A percentile compares a stretch with the other conserved stretches of the same genome.
These are phyloP conservation scores for Aspergillus sp. DNA, from an alignment of 2,329 filamentous ascomycete genomes.

Conservation along the genomic window DNA sequence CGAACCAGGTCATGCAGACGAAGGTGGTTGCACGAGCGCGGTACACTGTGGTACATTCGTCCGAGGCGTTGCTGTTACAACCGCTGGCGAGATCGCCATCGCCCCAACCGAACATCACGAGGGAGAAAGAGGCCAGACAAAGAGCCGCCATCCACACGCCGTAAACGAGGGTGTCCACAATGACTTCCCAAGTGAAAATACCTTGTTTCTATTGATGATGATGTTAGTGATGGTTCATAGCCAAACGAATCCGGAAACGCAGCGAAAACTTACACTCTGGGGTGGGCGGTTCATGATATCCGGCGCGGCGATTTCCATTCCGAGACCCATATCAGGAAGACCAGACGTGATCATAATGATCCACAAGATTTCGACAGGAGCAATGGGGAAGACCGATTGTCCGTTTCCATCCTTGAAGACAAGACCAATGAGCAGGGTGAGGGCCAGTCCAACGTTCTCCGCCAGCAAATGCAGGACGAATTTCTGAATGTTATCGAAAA, in stretches of 20 bases:
- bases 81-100: conserved; percentile 58
- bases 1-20: conserved; percentile 72
- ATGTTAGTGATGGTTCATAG: conserved; percentile 11
- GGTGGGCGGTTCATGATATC: conserved; percentile 81
- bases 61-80: conserved; percentile 61
- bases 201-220: conserved; percentile 50
- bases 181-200: conserved; percentile 75
- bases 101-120: conserved; percentile 64
- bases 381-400: conserved; percentile 80
- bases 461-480: conserved; percentile 78
- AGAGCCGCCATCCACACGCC: conserved; percentile 74
- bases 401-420: conserved; percentile 71
- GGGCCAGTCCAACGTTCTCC: conserved; percentile 81
- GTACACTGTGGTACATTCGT: conserved; percentile 63
- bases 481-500: conserved; percentile 89
- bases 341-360: conserved; percentile 92
- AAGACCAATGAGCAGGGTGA: conserved; percentile 76
- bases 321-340: conserved; percentile 83
- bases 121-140: conserved; percentile 61
- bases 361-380: conserved; percentile 86
- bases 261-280: conserved; percentile 48
- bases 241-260: not conserved
- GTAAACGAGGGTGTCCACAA: conserved; percentile 77
- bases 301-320: conserved; percentile 71
- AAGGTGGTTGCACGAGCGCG: conserved; percentile 72